These are phyloP conservation scores for Neurospora sp. DNA, from an alignment of 495 filamentous ascomycete genomes.

Conservation along the genomic window DNA sequence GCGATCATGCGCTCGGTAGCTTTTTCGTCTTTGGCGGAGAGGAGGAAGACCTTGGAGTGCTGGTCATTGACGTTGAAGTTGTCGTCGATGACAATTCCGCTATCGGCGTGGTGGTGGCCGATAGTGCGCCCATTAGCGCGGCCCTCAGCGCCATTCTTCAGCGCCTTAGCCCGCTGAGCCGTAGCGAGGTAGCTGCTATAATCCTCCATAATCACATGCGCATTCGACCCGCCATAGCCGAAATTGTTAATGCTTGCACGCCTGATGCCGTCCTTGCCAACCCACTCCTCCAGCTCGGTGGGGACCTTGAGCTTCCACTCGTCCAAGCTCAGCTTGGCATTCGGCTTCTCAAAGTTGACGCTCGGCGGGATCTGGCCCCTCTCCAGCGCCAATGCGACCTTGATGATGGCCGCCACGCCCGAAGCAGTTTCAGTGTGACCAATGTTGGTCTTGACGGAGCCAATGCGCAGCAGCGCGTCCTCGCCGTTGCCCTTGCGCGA, in stretches of 20 bases:
- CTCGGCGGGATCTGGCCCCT: slow-evolving; percentile 34
- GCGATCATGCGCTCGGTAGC: slow-evolving; percentile 10
- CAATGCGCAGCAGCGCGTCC: slow-evolving; percentile 24
- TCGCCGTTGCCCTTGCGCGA: slow-evolving; percentile 15
- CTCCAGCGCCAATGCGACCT: slow-evolving; percentile 30
- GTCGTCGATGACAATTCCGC: neutral
- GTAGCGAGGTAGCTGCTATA: neutral
- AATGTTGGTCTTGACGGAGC: slow-evolving; percentile 34
- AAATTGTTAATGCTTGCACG: slow-evolving; percentile 17
- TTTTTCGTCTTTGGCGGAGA: slow-evolving; percentile 19
- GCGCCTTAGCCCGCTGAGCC: neutral
- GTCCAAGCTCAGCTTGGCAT: slow-evolving; percentile 27
- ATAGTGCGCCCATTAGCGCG: slow-evolving; percentile 2
- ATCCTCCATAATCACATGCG: slow-evolving; percentile 17
- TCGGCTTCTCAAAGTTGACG: slow-evolving; percentile 32
- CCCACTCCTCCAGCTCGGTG: slow-evolving; percentile 13
- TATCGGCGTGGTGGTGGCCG: neutral
- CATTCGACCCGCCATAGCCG: slow-evolving; percentile 18
- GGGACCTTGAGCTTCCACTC: slow-evolving; percentile 29
- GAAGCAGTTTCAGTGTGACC: slow-evolving; percentile 34
- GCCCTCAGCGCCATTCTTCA: slow-evolving; percentile 3
- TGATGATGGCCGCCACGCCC: slow-evolving; percentile 39
- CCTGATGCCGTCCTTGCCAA: slow-evolving; percentile 4
- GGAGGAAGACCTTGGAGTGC: slow-evolving; percentile 7
- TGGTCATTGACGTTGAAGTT: neutral